These are phyloP conservation scores for Colletotrichum cereale DNA, from an alignment of 2,329 filamentous ascomycete species.

Conservation along the genomic window DNA sequence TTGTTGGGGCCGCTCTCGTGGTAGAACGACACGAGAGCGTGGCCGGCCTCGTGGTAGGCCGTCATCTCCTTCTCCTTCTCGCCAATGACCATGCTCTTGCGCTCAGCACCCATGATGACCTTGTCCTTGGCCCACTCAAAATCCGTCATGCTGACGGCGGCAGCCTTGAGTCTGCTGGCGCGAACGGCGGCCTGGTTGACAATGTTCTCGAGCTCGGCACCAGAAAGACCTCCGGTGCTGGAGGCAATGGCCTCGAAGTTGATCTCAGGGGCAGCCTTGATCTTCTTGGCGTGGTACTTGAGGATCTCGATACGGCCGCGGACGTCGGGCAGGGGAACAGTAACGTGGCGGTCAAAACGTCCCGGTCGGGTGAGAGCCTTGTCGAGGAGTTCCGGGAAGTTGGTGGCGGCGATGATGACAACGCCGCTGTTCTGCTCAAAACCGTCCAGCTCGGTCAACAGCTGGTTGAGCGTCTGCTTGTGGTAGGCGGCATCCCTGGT, in stretches of 20 bases:
- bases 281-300: slow-evolving; percentile 92
- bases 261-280: slow-evolving; percentile 83
- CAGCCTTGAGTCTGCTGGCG: slow-evolving; percentile 88
- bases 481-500: slow-evolving; percentile 93
- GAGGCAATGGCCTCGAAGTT: slow-evolving; percentile 87
- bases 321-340: slow-evolving; percentile 90
- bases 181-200: slow-evolving; percentile 96
- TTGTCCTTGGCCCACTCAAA: slow-evolving; percentile 99
- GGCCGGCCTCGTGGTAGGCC: slow-evolving; percentile 96
- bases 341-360: slow-evolving; percentile 94
- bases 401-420: slow-evolving; percentile 95
- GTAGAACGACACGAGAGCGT: slow-evolving; percentile 90
- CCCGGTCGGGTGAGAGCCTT: slow-evolving; percentile 97
- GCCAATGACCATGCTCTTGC: slow-evolving; percentile 88
- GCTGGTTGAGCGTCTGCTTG: slow-evolving; percentile 97
- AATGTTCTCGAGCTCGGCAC: slow-evolving; percentile 95
- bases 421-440: slow-evolving; percentile 96
- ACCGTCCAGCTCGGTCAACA: slow-evolving; percentile 95
- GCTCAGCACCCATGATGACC: slow-evolving; percentile 96
- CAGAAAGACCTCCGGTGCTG: slow-evolving; percentile 91
- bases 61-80: slow-evolving; percentile 95
- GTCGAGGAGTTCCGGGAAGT: slow-evolving; percentile 93
- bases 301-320: slow-evolving; percentile 93
- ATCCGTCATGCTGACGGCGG: slow-evolving; percentile 80
- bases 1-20: slow-evolving; percentile 78